Conservation (phyloP, 371 early-diverging fungal genomes). For the Dinochytrium kinnereticum region DNA sequence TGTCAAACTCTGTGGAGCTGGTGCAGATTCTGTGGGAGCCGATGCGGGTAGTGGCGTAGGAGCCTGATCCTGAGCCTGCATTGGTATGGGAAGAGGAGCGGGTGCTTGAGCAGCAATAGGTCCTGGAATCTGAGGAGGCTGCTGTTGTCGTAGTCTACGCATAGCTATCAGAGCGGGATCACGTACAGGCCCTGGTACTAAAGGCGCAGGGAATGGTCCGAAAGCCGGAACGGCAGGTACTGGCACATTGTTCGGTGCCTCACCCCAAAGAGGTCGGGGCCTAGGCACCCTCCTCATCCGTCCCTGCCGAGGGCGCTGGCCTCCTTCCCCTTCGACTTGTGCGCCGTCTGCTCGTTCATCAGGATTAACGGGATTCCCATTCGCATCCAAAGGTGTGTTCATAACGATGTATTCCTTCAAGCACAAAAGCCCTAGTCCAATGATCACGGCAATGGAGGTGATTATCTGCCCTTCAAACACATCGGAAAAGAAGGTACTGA, state of each 20-base stretch:
- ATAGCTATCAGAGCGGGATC: no score
- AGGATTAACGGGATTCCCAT: conserved; percentile 39
- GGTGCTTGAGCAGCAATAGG: neutral
- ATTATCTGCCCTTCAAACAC: conserved; percentile 90
- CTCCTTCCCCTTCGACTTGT: neutral
- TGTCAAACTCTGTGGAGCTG: no score
- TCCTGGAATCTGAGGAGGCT: no score
- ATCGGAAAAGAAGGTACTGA: conserved; percentile 72
- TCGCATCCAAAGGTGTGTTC: conserved; percentile 65
- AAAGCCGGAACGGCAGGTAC: neutral
- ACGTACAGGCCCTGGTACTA: no score
- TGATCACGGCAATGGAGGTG: conserved; percentile 72
- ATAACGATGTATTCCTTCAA: conserved; percentile 88
- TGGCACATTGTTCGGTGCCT: neutral
- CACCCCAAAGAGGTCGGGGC: conserved; percentile 12
- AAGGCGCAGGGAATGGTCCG: no score
- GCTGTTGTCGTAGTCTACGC: no score
- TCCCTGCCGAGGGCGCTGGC: neutral
- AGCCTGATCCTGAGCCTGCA: neutral
- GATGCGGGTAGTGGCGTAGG: no score
- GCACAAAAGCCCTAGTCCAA: conserved; percentile 77
- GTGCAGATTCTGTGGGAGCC: no score
- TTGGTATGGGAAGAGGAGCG: neutral
- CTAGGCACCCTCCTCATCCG: neutral
- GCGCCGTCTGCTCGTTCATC: conserved; percentile 17